Evolutionary conservation across 495 filamentous ascomycete genomes (phyloP), one percentile per base, ranked within the genome.

Genomic region (Amphirosellinia nigrospora): DNA sequence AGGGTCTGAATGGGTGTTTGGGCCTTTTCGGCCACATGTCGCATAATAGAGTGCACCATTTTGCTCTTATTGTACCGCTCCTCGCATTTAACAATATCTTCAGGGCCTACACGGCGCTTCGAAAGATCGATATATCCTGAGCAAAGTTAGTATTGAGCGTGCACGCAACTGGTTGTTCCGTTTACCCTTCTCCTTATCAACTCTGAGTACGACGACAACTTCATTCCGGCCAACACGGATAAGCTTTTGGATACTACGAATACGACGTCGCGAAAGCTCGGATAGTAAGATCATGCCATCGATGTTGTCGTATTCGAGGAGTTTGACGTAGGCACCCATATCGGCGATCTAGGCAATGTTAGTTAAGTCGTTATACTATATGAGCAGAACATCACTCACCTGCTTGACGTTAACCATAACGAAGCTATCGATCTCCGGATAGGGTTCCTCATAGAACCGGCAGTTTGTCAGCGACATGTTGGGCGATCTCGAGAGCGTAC

Each of bases 41-140:
- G 89, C 90, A 98, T 92, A 79, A 99, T 98, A 4, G 92, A 95
- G 82, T 98, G 95, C 62, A 98, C 96, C 84, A 97, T 94, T 85
- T 99, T 99, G 86, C 92, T 93, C 89, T 99, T 99, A 88, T 99
- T 99, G 86, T 97, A 99, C 45, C 96, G 89, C 83, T 99, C 96
- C 79, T 99, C 96, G 81, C 96, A 98, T 84, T 97, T 97, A 64
- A 97, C 84, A 53, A 98, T 95, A 85, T 99, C 96, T 79, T 99
- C 96, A 41, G 96, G 92, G 4, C 94, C 97, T 38, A 99, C 96
- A 82, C 96, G 90, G 71, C 96, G 94, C 86, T 99, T 99, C 34
- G 93, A 97, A 72, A 99, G 86, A 91, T 99, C 96, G 81, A 99
- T 99, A 78, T 99, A 99, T 89, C 94, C 93, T 79, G 60, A 58